Evolutionary conservation across 768 basidiomycete genomes (phyloP), one percentile per base, ranked within the genome.

Genomic region (Naematelia aurantialba): DNA sequence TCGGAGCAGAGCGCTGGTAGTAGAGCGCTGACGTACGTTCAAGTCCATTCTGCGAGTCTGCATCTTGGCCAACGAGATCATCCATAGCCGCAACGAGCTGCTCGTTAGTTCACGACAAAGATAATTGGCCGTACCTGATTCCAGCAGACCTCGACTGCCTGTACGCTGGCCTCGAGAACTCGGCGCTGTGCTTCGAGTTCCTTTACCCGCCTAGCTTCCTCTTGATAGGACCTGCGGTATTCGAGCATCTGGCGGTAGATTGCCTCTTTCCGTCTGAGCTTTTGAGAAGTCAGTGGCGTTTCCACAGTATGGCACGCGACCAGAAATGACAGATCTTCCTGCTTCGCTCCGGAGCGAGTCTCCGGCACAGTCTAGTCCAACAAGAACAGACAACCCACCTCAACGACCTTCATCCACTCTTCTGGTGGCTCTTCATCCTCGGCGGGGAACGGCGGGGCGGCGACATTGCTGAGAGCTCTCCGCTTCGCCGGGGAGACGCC

Each of bases 161-260:
- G 65, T 21, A 71, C 60, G 45, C 66, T 67, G 11, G 72, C 72
- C 55, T 71, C 67, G 3, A 69, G 61, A 27, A 62, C 58, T 24
- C 60, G 63, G 31, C 57, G 45, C 51, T 74, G 69, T 29, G 61
- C 63, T 56, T 74, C 69, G 17, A 74, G 45, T 11, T 65, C 72
- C 11, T 66, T 58, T n/a, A 62, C 69, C 59, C 63, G 53, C 45
- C 56, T 62, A 2, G 61, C 31, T 55, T 74, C 69, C n/a, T 55
- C 61, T 51, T 69, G 63, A 34, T 64, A 65, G n/a, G 63, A 64
- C 3, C 72, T 62, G 2, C 68, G 65, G 55, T 74, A 71, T 53
- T 70, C 72, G 25, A 71, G 69, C 72, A 74, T 74, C 30, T 74
- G 72, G 11, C 72, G 62, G 52, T 69, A 74, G 30, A 74, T 74